Evolutionary conservation across 352 stramenopile genomes (phyloP).

Genomic region (Pythium pyrilobum): DNA sequence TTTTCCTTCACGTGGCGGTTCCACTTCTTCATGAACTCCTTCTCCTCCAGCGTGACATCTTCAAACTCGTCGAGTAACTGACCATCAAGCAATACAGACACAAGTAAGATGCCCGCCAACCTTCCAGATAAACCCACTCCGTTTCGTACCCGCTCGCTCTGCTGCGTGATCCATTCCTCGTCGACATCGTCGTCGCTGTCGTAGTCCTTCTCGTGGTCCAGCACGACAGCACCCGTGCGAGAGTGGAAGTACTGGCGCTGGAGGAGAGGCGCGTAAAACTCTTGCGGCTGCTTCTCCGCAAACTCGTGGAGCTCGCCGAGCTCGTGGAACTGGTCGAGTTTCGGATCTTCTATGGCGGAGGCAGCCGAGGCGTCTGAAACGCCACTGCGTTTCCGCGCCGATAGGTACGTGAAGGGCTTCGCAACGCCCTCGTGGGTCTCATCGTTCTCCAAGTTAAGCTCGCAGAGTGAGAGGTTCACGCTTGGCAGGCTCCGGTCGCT

Average conservation of each 20-base stretch:
- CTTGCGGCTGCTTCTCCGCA: slow-evolving; percentile 42
- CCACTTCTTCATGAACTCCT: slow-evolving; percentile 90
- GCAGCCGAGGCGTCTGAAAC: neutral
- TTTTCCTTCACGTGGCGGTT: slow-evolving; percentile 82
- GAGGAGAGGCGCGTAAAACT: slow-evolving; percentile 70
- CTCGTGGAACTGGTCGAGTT: slow-evolving; percentile 61
- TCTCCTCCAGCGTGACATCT: slow-evolving; percentile 81
- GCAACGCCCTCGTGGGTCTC: slow-evolving; percentile 53
- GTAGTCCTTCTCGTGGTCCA: slow-evolving; percentile 81
- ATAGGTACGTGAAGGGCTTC: slow-evolving; percentile 64
- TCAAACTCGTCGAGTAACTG: slow-evolving; percentile 86
- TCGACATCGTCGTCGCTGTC: slow-evolving; percentile 88
- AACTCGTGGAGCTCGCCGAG: slow-evolving; percentile 68
- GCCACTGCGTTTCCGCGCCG: slow-evolving; percentile 14
- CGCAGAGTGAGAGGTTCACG: slow-evolving; percentile 35
- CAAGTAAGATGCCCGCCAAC: neutral
- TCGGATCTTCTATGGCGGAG: neutral
- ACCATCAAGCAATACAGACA: neutral
- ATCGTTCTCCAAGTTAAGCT: slow-evolving; percentile 45
- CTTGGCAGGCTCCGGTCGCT: neutral
- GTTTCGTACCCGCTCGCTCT: slow-evolving; percentile 76
- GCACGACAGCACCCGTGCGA: slow-evolving; percentile 71
- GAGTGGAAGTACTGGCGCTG: slow-evolving; percentile 89
- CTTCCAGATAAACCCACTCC: neutral
- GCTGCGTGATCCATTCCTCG: slow-evolving; percentile 85